A percentile compares a stretch with the other conserved stretches of the same genome.
phyloP scores from a whole-genome alignment of 495 filamentous ascomycete species.

The Hyaloscypha finlandica region DNA sequence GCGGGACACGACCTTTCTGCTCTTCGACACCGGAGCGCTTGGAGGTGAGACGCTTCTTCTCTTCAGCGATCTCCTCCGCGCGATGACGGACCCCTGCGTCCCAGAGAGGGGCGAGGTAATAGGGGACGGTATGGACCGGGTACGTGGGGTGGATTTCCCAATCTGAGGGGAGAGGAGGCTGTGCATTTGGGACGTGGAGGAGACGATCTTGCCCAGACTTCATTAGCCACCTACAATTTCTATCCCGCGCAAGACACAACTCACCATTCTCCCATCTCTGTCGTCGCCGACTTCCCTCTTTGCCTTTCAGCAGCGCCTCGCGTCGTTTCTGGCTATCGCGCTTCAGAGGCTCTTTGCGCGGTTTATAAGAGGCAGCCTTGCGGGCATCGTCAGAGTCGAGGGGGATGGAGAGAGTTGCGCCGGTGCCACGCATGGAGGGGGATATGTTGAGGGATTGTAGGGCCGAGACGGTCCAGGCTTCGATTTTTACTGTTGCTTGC shows the following conservation, averaged over 20 bases:
- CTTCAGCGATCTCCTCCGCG: slow-evolving; percentile 39
- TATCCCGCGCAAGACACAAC: slow-evolving; percentile 8
- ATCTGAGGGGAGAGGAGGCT: slow-evolving; percentile 78
- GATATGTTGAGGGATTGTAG: slow-evolving; percentile 51
- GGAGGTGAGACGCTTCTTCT: slow-evolving; percentile 39
- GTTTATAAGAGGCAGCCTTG: slow-evolving; percentile 19
- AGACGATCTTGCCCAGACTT: slow-evolving; percentile 65
- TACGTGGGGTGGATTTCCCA: slow-evolving; percentile 81
- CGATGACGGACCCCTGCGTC: slow-evolving; percentile 64
- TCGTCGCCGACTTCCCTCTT: slow-evolving; percentile 84
- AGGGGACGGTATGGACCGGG: slow-evolving; percentile 76
- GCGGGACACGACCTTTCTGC: slow-evolving; percentile 54
- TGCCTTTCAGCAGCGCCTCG: slow-evolving; percentile 84
- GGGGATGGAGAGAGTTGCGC: slow-evolving; percentile 48
- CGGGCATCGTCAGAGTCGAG: slow-evolving; percentile 36
- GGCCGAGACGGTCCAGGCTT: slow-evolving; percentile 50
- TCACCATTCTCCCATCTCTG: slow-evolving; percentile 96
- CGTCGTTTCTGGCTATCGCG: slow-evolving; percentile 52
- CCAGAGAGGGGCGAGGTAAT: slow-evolving; percentile 87
- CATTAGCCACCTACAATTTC: too few species aligned
- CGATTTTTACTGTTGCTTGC: slow-evolving; percentile 41
- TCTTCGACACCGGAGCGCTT: slow-evolving; percentile 42
- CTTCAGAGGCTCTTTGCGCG: slow-evolving; percentile 27
- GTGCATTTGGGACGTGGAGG: slow-evolving; percentile 79
- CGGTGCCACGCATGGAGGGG: slow-evolving; percentile 44